These are phyloP conservation scores for Schizopora paradoxa DNA, from an alignment of 1,284 basidiomycete genomes.

Conservation along the genomic window DNA sequence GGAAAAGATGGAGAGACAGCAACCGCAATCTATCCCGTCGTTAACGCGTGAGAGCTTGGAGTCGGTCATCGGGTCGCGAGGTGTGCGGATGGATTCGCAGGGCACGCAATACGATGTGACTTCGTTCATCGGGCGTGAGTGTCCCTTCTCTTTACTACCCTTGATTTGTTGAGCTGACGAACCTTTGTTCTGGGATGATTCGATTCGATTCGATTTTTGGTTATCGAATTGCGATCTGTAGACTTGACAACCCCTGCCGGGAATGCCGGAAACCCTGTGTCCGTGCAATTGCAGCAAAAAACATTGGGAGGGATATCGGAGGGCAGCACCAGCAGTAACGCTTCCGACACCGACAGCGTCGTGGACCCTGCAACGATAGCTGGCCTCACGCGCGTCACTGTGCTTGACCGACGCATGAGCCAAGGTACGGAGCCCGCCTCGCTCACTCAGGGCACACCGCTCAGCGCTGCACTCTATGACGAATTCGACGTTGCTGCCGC, in stretches of 20 bases:
- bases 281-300: too few species aligned
- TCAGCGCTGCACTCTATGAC: too few species aligned
- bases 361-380: conserved; percentile 14
- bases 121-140: conserved; percentile 66
- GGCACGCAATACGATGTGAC: conserved; percentile 67
- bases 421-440: too few species aligned
- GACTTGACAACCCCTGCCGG: too few species aligned
- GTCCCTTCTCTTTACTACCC: conserved; percentile 10
- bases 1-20: conserved; percentile 12
- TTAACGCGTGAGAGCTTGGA: conserved; percentile 29
- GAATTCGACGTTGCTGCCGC: too few species aligned
- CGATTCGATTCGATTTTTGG: not conserved
- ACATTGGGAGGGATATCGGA: conserved; percentile 13
- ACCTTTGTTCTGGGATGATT: too few species aligned
- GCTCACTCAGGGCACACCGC: too few species aligned
- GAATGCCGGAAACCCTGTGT: too few species aligned
- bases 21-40: conserved; percentile 31
- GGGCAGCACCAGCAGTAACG: conserved; percentile 9
- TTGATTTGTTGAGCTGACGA: too few species aligned
- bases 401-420: conserved; percentile 12
- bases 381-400: conserved; percentile 11
- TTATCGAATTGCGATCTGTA: too few species aligned
- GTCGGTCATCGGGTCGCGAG: conserved; percentile 21
- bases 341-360: conserved; percentile 10
- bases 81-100: conserved; percentile 34